These are phyloP conservation scores for Penicillium pancosmium DNA, from an alignment of 495 filamentous ascomycete genomes.

Conservation along the genomic window DNA sequence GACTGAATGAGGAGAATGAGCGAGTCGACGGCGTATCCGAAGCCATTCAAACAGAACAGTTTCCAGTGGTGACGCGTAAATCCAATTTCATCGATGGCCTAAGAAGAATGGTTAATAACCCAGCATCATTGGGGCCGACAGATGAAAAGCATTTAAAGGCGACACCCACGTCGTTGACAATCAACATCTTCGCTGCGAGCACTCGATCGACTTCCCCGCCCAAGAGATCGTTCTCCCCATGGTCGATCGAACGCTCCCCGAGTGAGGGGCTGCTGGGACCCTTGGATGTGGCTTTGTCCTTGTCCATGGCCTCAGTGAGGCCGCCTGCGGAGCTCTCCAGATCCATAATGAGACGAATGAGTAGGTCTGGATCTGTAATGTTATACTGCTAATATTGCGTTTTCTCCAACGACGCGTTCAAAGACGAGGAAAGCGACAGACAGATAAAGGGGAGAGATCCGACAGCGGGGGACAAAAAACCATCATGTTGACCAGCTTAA, in stretches of 20 bases:
- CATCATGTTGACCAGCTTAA: neutral
- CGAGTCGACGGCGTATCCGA: conserved; percentile 73
- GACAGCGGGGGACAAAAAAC: neutral
- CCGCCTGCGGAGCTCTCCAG: conserved; percentile 16
- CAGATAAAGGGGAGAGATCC: neutral
- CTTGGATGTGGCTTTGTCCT: conserved; percentile 8
- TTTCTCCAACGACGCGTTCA: neutral
- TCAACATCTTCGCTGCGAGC: conserved; percentile 66
- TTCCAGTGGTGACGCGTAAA: conserved; percentile 70
- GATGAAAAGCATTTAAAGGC: neutral
- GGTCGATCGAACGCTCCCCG: conserved; percentile 21
- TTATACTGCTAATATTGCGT: no score
- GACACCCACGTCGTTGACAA: conserved; percentile 66
- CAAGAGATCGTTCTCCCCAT: conserved; percentile 53
- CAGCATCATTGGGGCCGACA: no score
- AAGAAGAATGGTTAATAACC: neutral
- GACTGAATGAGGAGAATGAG: conserved; percentile 67
- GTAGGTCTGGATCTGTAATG: neutral
- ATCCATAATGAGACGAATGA: conserved; percentile 16
- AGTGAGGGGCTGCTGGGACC: conserved; percentile 7
- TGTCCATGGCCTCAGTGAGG: neutral
- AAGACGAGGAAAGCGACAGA: neutral
- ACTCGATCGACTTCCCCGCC: conserved; percentile 61
- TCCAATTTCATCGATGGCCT: conserved; percentile 73
- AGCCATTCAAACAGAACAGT: conserved; percentile 67